Base-by-base conservation (phyloP, 345 rosid species). In the Syzygium jambos region DNA sequence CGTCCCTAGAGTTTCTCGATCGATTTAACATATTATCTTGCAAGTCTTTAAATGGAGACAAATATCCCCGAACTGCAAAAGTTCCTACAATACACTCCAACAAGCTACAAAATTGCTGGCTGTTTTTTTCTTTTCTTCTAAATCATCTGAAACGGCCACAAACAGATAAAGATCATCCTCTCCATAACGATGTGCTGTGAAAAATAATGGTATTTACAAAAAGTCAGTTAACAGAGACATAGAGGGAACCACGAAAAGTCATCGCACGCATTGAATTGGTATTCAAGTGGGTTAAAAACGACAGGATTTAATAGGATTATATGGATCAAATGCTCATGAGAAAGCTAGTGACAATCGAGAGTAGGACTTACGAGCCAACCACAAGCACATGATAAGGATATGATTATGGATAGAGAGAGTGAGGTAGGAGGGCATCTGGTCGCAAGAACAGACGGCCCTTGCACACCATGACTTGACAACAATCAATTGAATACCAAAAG, bases 41-140 rank as follows among this genome's bases (percentile, higher is more conserved):
- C 27, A 41, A 21, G 46, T 5, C 82, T 0, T 73, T 38, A 38
- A 38, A 38, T 10, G 82, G 80, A 49, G 27, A 73, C 49, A 19
- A 73, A 73, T 38, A 21, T 38, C 49, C 21, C 82, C 4, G 25
- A 73, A 38, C 14, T 43, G 25, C 49, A 38, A 38, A 19, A 1
- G 49, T 38, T 38, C 49, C 27, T 0, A 4, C 49, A 73, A 73
- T 73, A 73, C 49, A 38, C 49, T 19, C 49, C 27, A 38, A 43
- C 25, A 73, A 59, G 73, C 91, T 90, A 88, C 96, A 95, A 94
- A 94, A 94, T 89, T 91, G 92, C 86, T 21, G 91, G 91, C 95
- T 65, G 91, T 87, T 88, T 85, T 88, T 91, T 89, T 85, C 85
- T 87, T 51, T 16, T 49, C 30, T 11, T 16, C 38, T 85, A 91